Base-by-base conservation (phyloP, 495 filamentous ascomycete genomes). In the Bacidia gigantensis region DNA sequence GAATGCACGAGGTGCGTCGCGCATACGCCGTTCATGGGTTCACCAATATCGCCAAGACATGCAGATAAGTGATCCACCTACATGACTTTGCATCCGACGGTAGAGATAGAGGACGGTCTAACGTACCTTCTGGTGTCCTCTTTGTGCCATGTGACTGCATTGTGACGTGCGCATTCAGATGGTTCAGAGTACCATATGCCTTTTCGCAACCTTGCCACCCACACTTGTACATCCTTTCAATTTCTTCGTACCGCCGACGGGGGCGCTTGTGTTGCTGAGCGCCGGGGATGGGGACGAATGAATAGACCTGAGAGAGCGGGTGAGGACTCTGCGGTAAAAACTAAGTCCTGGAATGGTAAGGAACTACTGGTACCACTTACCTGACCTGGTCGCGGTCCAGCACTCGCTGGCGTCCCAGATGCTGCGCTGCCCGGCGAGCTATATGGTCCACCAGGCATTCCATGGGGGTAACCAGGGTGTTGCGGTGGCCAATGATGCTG, bases 211-310 rank as follows among this genome's bases (percentile, higher is more conserved):
- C 89, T 55, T 95, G 86, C 86, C 88, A 96, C 10, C 92, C 92
- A 69, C 92, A 98, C 68, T 95, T 96, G 72, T 98, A 98, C 92
- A 98, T 98, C 53, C 92, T 83, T 73, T 98, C 92, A 62, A 98
- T 98, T 66, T 98, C 92, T 70, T 98, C 92, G 61, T 95, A 98
- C 26, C 92, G 80, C 56, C 92, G 79, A 58, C 92, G 81, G 20
- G 92, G 92, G 44, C 92, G 81, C 74, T 98, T 98, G 67, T 97
- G 89, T 65, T 98, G 92, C 62, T 95, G 89, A 25, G 92, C 87
- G 48, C 92, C 92, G 11, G 92, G 92, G 64, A 98, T 98, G 1
- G 92, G 92, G 44, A 98, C 92, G 64, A 98, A 98, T 1, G 89
- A 95, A 65, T 97, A 98, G 44, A 98, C 92, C 82, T 93, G 74